phyloP scores from a whole-genome alignment of 371 early-diverging fungal species.

The Saksenaea vasiformis region DNA sequence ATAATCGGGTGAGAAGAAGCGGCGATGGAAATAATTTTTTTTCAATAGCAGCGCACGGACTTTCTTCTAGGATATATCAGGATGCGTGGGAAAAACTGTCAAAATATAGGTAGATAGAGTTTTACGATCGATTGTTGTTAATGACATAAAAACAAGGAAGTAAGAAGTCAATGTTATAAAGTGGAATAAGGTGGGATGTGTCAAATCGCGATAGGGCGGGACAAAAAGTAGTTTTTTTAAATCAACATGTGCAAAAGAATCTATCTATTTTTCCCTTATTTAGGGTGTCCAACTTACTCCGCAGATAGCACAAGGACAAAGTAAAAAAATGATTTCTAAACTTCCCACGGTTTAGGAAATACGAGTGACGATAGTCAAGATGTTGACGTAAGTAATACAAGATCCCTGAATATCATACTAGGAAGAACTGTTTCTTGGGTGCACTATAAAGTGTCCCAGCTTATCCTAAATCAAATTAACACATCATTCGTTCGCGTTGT shows the following conservation, averaged over 20 bases:
- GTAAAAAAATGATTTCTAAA: not conserved
- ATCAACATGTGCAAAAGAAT: not conserved
- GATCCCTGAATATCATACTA: not conserved
- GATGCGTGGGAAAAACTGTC: constrained; percentile 5
- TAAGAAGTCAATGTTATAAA: not conserved
- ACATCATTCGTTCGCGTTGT: constrained; percentile 4
- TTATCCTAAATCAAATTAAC: too few species aligned
- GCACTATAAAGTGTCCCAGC: too few species aligned
- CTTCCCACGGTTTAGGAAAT: not conserved
- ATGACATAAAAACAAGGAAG: not conserved
- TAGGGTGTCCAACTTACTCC: not conserved
- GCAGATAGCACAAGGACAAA: not conserved
- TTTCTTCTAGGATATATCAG: not conserved
- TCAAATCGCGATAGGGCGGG: not conserved
- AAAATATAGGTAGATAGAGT: not conserved
- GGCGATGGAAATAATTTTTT: not conserved
- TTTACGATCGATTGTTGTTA: not conserved
- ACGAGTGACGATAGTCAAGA: not conserved
- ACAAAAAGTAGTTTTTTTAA: not conserved
- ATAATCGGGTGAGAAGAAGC: too few species aligned
- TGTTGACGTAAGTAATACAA: not conserved
- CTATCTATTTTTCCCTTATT: not conserved
- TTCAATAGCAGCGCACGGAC: not conserved
- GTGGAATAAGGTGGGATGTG: not conserved
- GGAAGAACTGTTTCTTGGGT: too few species aligned